These are phyloP conservation scores for Pseudopyricularia cyperi DNA, from an alignment of 2,329 filamentous ascomycete species.

Conservation along the genomic window DNA sequence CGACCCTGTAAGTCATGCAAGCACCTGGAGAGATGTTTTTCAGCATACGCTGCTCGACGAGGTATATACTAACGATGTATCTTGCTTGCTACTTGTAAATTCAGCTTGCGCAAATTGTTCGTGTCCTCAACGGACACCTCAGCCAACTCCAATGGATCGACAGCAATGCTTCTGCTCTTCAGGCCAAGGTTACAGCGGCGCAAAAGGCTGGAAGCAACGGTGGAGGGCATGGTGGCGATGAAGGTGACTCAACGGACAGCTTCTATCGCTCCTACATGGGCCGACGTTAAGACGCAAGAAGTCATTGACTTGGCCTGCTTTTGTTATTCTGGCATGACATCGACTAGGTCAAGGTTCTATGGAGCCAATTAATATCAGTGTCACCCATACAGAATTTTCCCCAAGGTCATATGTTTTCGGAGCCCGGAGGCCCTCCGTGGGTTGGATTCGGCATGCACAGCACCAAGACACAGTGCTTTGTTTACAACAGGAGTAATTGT, in stretches of 20 bases:
- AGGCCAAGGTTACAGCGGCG: conserved; percentile 68
- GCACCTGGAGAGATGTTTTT: too few species aligned
- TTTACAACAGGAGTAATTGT: background rate
- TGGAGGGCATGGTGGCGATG: conserved; percentile 41
- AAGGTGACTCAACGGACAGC: conserved; percentile 66
- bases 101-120: conserved; percentile 90
- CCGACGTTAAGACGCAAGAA: conserved; percentile 35
- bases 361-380: too few species aligned
- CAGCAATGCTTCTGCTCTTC: conserved; percentile 64
- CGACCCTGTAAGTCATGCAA: conserved; percentile 56
- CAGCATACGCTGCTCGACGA: background rate
- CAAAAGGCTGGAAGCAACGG: conserved; percentile 64
- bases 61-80: background rate
- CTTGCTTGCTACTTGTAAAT: background rate
- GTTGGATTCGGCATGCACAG: background rate
- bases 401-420: background rate
- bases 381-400: too few species aligned
- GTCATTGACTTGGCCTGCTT: background rate
- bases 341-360: too few species aligned
- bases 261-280: conserved; percentile 86
- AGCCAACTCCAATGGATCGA: conserved; percentile 91
- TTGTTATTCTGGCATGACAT: background rate
- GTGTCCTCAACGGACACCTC: conserved; percentile 86
- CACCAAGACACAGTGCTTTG: background rate
- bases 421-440: background rate